Evolutionary conservation across 768 basidiomycete genomes (phyloP).

Genomic region (Leucocoprinus birnbaumii): DNA sequence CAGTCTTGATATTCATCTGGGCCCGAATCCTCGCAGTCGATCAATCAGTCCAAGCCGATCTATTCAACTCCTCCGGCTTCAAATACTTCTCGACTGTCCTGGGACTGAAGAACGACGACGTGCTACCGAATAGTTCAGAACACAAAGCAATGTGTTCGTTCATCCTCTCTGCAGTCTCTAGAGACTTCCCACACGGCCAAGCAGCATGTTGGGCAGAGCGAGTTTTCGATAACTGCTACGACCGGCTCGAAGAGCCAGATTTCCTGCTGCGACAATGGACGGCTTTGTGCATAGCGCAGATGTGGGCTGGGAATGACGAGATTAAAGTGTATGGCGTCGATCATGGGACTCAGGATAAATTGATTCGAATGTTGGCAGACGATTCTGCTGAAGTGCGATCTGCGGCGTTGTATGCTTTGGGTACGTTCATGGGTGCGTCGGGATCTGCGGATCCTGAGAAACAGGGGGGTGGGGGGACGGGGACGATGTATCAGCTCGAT

Average conservation of each 20-base stretch:
- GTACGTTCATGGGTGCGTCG: conserved; percentile 90
- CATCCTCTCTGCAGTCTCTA: conserved; percentile 84
- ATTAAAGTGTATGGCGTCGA: conserved; percentile 84
- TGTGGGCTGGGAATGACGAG: conserved; percentile 93
- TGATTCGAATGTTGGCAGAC: conserved; percentile 77
- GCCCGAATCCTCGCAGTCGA: conserved; percentile 97
- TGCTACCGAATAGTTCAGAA: conserved; percentile 91
- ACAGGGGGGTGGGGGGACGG: conserved; percentile 82
- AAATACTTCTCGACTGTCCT: conserved; percentile 84
- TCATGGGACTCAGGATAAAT: conserved; percentile 74
- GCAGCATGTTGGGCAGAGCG: conserved; percentile 75
- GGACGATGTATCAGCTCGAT: conserved; percentile 73
- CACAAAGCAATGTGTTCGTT: conserved; percentile 99
- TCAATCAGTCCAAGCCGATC: conserved; percentile 84
- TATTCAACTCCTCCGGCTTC: conserved; percentile 81
- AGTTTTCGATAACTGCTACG: conserved; percentile 87
- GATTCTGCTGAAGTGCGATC: conserved; percentile 92
- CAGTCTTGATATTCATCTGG: conserved; percentile 99
- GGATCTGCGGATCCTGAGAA: conserved; percentile 67
- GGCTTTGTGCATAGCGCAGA: conserved; percentile 87
- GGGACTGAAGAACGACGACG: conserved; percentile 60
- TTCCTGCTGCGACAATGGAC: conserved; percentile 95
- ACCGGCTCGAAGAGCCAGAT: conserved; percentile 83
- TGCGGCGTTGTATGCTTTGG: conserved; percentile 87
- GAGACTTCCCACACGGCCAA: conserved; percentile 89